phyloP scores from a whole-genome alignment of 768 basidiomycete species.

The Boletus vinaceobasis region DNA sequence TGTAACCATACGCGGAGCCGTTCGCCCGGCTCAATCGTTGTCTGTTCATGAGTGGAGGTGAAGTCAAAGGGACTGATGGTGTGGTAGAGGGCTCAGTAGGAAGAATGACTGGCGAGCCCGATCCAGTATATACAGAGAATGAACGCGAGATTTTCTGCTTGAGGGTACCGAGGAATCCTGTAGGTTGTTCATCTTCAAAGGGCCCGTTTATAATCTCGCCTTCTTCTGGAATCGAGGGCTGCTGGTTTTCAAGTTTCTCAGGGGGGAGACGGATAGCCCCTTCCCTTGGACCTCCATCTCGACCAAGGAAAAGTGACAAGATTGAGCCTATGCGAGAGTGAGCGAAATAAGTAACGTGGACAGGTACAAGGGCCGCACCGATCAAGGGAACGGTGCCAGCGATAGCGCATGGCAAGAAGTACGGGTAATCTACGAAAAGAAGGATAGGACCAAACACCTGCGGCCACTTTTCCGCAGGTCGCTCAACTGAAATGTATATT shows the following conservation, averaged over 20 bases:
- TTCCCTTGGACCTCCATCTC: conserved; percentile 86
- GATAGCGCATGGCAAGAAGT: conserved; percentile 81
- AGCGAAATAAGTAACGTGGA: neutral
- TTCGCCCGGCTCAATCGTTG: conserved; percentile 54
- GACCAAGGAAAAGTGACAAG: conserved; percentile 83
- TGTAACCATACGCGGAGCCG: conserved; percentile 81
- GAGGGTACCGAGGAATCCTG: conserved; percentile 37
- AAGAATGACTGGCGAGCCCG: conserved; percentile 44
- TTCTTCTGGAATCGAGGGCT: conserved; percentile 66
- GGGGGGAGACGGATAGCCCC: conserved; percentile 78
- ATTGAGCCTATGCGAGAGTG: conserved; percentile 59
- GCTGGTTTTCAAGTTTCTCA: conserved; percentile 58
- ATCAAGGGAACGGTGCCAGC: conserved; percentile 73
- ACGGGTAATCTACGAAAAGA: conserved; percentile 80
- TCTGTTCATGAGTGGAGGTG: conserved; percentile 39
- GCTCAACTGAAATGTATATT: conserved; percentile 56
- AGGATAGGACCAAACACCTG: conserved; percentile 58
- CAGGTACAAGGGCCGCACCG: conserved; percentile 40
- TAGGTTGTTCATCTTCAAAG: conserved; percentile 38
- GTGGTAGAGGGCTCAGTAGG: conserved; percentile 31
- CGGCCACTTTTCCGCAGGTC: conserved; percentile 86
- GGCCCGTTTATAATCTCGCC: conserved; percentile 49
- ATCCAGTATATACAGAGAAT: conserved; percentile 59
- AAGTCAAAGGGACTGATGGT: conserved; percentile 46
- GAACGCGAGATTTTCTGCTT: conserved; percentile 50